Percentiles rank a stretch among this genome's conserved stretches.
Conservation (phyloP, 148 eudicot genomes). For the Chenopodium quinoa region DNA sequence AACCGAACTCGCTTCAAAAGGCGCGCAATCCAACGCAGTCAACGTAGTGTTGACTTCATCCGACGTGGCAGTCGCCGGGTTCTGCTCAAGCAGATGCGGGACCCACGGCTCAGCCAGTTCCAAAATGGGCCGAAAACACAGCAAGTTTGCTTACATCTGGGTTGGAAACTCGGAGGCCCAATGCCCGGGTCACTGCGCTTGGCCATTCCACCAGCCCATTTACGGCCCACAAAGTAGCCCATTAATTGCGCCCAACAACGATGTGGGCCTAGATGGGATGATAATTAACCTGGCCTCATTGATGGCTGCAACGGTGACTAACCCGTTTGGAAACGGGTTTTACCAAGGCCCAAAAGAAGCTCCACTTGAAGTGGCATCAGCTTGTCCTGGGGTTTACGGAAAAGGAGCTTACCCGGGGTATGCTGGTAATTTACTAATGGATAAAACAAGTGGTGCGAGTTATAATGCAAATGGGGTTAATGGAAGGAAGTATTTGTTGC, state of each 20-base stretch:
- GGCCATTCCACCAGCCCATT: constrained; percentile 74
- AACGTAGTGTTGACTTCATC: constrained; percentile 48
- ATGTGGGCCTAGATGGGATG: constrained; percentile 71
- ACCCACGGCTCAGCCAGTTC: constrained; percentile 34
- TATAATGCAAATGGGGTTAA: constrained; percentile 54
- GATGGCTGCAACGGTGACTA: constrained; percentile 63
- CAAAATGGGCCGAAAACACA: not conserved
- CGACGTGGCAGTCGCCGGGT: constrained; percentile 43
- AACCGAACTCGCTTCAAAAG: constrained; percentile 27
- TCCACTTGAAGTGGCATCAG: constrained; percentile 58
- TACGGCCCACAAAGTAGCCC: constrained; percentile 69
- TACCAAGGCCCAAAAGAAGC: constrained; percentile 63
- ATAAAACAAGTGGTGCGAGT: constrained; percentile 42
- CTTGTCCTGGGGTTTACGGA: constrained; percentile 61
- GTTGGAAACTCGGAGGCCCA: constrained; percentile 57
- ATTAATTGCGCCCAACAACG: constrained; percentile 54
- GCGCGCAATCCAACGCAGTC: constrained; percentile 29
- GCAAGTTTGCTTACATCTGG: constrained; percentile 49
- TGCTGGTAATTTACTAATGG: constrained; percentile 55
- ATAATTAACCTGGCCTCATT: constrained; percentile 56
- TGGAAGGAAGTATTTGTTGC: constrained; percentile 53
- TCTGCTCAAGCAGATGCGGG: constrained; percentile 52
- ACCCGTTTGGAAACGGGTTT: constrained; percentile 63
- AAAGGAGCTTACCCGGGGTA: constrained; percentile 67
- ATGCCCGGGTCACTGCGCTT: constrained; percentile 75